Base-by-base conservation (phyloP, 441 rosid species). In the Isatis lusitanica region DNA sequence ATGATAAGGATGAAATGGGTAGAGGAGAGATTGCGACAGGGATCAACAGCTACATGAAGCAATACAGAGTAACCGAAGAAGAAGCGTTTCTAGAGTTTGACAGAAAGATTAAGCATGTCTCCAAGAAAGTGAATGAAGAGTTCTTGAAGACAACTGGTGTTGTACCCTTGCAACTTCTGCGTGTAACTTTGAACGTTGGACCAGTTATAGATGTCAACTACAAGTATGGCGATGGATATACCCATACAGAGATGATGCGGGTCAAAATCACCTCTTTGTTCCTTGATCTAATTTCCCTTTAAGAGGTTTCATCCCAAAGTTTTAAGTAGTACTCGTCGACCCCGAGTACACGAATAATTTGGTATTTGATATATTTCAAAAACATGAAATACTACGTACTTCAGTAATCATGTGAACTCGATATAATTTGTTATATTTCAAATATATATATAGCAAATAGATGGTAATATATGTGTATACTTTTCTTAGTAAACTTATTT, bases 191-290 rank as follows among this genome's bases (percentile, higher is more conserved):
- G 46, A 38, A 59, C 46, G 1, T 59, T 59, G 63, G 30, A 58
- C 26, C 15, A 18, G 21, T 36, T 58, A 36, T 58, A 9, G 63
- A 58, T 58, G 46, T 58, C 13, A 58, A 17, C 63, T 58, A 58
- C 63, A 58, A 58, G 30, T 58, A 58, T 13, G 44, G 63, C 15
- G 63, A 58, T 58, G 44, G 63, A 35, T 10, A 16, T 10, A 58
- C 63, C 28, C 17, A 58, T 36, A 16, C 46, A 58, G 63, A 58
- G 63, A 58, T 17, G 63, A 10, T 58, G 63, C 26, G 63, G 38
- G 63, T 15, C 26, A 9, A 10, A 30, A 58, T 58, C 28, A 58
- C 63, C 28, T 36, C 44, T 58, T 17, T 58, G 63, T 58, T 58
- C 44, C 44, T 36, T 58, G 28, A 58, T 58, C 46, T 58, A 58